Conservation (phyloP, 2,329 filamentous ascomycete species). For the Phialophora chinensis region DNA sequence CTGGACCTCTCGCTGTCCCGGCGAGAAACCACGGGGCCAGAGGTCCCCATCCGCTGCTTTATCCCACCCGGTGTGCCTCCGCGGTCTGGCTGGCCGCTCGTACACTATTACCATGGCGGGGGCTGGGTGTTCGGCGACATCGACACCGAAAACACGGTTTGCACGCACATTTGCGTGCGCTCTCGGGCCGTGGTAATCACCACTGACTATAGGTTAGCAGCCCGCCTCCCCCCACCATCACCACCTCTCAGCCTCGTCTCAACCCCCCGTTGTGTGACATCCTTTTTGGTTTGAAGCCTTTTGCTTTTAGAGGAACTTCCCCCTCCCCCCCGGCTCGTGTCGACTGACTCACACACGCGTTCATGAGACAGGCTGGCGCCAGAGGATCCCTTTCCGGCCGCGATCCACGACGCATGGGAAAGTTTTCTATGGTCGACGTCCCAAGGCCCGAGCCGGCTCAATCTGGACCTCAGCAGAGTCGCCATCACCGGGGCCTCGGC, state of each 20-base stretch:
- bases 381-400: slow-evolving; percentile 62
- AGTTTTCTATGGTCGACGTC: slow-evolving; percentile 55
- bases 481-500: slow-evolving; percentile 60
- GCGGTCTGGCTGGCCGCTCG: slow-evolving; percentile 59
- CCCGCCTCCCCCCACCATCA: slow-evolving; percentile 8
- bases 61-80: slow-evolving; percentile 52
- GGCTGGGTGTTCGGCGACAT: slow-evolving; percentile 66
- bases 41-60: slow-evolving; percentile 58
- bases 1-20: slow-evolving; percentile 54
- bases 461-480: slow-evolving; percentile 51
- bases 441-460: slow-evolving; percentile 41
- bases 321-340: not conserved
- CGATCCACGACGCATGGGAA: slow-evolving; percentile 64
- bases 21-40: slow-evolving; percentile 54
- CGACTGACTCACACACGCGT: slow-evolving; percentile 14
- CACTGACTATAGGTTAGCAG: slow-evolving; percentile 36
- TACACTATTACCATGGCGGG: slow-evolving; percentile 64
- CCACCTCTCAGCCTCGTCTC: slow-evolving; percentile 1
- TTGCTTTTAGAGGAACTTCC: not conserved
- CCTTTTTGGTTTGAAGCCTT: not conserved
- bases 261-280: not conserved
- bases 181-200: slow-evolving; percentile 57
- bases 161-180: slow-evolving; percentile 60
- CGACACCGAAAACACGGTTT: slow-evolving; percentile 63
- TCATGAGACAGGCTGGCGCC: slow-evolving; percentile 57